Conservation (phyloP, 31 red algal species). For the Endocladia muricata region DNA sequence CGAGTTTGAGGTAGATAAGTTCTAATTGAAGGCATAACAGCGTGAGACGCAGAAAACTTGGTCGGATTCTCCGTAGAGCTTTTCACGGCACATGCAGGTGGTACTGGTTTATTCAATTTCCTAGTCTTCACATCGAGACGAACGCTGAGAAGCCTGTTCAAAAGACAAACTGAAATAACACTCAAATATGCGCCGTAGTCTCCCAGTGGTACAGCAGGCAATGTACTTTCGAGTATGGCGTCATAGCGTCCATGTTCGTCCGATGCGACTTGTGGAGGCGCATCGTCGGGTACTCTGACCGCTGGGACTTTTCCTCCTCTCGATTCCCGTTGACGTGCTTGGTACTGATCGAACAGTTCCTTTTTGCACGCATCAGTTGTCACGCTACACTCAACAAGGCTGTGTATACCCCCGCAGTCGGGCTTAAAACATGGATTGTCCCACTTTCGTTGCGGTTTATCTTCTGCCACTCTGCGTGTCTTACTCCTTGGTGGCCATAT, state of each 20-base stretch:
- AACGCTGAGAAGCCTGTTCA: background rate
- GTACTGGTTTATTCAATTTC: background rate
- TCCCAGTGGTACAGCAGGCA: background rate
- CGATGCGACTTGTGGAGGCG: background rate
- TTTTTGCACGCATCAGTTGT: background rate
- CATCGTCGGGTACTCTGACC: background rate
- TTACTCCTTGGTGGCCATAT: background rate
- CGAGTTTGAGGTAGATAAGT: background rate
- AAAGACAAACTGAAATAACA: background rate
- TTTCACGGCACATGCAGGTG: background rate
- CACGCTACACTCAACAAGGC: background rate
- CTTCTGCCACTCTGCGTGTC: background rate
- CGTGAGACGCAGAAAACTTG: background rate
- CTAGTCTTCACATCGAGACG: background rate
- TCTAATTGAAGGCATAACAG: background rate
- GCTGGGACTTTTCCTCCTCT: background rate
- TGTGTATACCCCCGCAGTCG: background rate
- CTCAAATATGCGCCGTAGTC: background rate
- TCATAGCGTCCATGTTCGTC: background rate
- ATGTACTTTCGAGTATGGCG: background rate
- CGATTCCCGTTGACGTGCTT: background rate
- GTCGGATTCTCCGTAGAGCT: background rate
- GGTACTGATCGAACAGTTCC: background rate
- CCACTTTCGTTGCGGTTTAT: background rate
- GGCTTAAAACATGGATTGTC: constrained; percentile 9